Evolutionary conservation across 2,329 filamentous ascomycete species (phyloP).

Genomic region (Curvularia eragrostidis): DNA sequence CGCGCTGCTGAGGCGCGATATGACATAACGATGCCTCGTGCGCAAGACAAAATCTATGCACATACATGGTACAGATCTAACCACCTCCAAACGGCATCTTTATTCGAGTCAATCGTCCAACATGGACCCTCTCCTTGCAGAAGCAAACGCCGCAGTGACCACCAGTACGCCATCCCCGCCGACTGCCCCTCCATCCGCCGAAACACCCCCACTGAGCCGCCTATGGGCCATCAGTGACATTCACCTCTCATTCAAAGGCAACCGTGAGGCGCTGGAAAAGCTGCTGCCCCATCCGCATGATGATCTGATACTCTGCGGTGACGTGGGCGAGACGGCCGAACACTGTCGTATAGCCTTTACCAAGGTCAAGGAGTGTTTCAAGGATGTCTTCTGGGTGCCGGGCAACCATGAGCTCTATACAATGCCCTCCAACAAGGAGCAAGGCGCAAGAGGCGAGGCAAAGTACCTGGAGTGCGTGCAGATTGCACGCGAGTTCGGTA

Average conservation of each 20-base stretch:
- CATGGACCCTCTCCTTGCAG: conserved; percentile 37
- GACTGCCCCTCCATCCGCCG: conserved; percentile 16
- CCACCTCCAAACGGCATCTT: not conserved
- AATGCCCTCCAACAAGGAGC: conserved; percentile 50
- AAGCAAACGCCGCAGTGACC: conserved; percentile 22
- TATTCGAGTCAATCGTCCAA: not conserved
- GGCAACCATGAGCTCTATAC: conserved; percentile 67
- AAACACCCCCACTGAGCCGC: conserved; percentile 26
- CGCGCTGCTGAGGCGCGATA: conserved; percentile 1
- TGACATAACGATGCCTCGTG: conserved; percentile 1
- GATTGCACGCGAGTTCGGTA: conserved; percentile 59
- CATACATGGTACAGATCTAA: not conserved
- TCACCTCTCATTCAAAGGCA: conserved; percentile 56
- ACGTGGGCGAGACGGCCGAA: conserved; percentile 48
- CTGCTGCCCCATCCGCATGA: conserved; percentile 51
- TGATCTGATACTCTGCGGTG: conserved; percentile 56
- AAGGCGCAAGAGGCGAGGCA: conserved; percentile 55
- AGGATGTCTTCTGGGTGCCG: conserved; percentile 62
- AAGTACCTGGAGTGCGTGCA: conserved; percentile 64
- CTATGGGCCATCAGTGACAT: conserved; percentile 58
- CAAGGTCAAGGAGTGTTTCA: conserved; percentile 52
- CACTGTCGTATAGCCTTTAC: conserved; percentile 47
- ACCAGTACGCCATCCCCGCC: conserved; percentile 15
- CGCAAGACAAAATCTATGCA: not conserved
- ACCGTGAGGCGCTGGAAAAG: conserved; percentile 53